Evolutionary conservation across 148 eudicot genomes (phyloP).

Genomic region (Rheum nobile): DNA sequence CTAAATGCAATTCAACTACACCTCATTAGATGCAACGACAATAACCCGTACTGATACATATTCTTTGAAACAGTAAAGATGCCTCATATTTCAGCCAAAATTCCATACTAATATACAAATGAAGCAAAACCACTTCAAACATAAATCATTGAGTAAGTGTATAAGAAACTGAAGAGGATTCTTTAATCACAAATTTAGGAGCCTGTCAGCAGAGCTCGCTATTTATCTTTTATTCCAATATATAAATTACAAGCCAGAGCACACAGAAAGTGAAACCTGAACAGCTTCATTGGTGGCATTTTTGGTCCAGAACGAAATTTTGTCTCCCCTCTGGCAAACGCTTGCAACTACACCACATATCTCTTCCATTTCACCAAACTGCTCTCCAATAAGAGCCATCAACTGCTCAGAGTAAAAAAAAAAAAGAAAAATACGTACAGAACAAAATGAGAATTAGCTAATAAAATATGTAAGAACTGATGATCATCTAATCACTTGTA

Average conservation of each 20-base stretch:
- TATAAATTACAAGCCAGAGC: not conserved
- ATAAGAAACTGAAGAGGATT: not conserved
- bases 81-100: not conserved
- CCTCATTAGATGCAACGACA: not conserved
- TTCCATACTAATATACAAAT: not conserved
- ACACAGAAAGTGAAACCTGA: constrained; percentile 38
- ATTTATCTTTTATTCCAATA: no score
- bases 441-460: constrained; percentile 7
- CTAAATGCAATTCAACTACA: not conserved
- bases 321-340: constrained; percentile 70
- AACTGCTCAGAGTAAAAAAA: constrained; percentile 44
- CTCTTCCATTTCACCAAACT: constrained; percentile 80
- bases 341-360: constrained; percentile 95
- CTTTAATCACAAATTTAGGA: not conserved
- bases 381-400: constrained; percentile 93
- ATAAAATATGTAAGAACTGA: not conserved
- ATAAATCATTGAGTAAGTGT: not conserved
- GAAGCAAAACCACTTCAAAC: not conserved
- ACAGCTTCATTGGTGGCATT: constrained; percentile 79
- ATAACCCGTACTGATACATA: not conserved
- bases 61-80: not conserved
- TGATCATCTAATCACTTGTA: not conserved
- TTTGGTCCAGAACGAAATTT: constrained; percentile 80
- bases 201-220: not conserved
- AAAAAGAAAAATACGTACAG: not conserved